Percentiles rank a stretch among this genome's conserved stretches.
phyloP scores from a whole-genome alignment of 768 basidiomycete genomes.

The Saitozyma podzolica region DNA sequence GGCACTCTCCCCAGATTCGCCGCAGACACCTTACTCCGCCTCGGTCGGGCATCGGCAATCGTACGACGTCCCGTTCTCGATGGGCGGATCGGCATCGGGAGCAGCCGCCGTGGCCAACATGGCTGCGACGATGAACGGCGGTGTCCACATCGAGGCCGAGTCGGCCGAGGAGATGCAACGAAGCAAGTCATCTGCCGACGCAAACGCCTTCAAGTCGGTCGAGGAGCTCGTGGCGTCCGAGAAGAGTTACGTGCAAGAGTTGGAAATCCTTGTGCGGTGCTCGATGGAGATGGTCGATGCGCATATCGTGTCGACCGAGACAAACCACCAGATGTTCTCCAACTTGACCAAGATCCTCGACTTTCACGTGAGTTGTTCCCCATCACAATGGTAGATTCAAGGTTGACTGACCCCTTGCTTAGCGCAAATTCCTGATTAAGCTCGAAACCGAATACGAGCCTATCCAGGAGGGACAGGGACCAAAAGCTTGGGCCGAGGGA shows the following conservation, averaged over 20 bases:
- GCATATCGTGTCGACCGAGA: slow-evolving; percentile 87
- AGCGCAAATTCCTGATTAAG: slow-evolving; percentile 51
- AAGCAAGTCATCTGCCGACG: slow-evolving; percentile 27
- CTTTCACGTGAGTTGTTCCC: slow-evolving; percentile 63
- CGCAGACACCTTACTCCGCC: slow-evolving; percentile 23
- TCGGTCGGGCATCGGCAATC: slow-evolving; percentile 23
- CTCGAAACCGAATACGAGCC: slow-evolving; percentile 52
- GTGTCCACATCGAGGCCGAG: slow-evolving; percentile 29
- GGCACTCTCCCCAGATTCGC: slow-evolving; percentile 53
- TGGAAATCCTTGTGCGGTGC: slow-evolving; percentile 96
- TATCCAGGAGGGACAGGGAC: slow-evolving; percentile 41
- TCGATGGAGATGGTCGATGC: slow-evolving; percentile 76
- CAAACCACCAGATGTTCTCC: slow-evolving; percentile 92
- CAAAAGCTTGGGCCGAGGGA: slow-evolving; percentile 49
- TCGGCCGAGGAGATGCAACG: slow-evolving; percentile 26
- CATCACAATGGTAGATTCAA: not conserved
- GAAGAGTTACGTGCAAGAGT: slow-evolving; percentile 91
- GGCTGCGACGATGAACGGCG: slow-evolving; percentile 46
- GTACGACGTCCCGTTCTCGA: slow-evolving; percentile 40
- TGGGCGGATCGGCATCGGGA: slow-evolving; percentile 39
- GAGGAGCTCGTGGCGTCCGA: slow-evolving; percentile 92
- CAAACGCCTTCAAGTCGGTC: slow-evolving; percentile 53
- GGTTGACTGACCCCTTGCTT: slow-evolving; percentile 7
- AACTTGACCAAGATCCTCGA: slow-evolving; percentile 92
- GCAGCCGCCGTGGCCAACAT: slow-evolving; percentile 35